These are phyloP conservation scores for Pelargonium nanum DNA, from an alignment of 345 rosid genomes.

Conservation along the genomic window DNA sequence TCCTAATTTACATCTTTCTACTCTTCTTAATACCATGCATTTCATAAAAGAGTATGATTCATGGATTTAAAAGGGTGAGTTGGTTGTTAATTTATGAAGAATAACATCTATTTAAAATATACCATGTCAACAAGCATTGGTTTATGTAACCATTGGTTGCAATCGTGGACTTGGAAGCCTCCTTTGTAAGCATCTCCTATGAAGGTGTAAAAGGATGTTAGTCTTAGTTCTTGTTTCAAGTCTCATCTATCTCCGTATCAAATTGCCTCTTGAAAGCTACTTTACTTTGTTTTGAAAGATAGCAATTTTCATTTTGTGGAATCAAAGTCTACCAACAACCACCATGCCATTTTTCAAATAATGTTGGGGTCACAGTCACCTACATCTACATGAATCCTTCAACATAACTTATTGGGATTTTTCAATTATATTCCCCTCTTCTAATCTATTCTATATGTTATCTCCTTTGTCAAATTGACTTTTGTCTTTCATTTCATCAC, in stretches of 20 bases:
- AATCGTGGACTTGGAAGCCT: background rate
- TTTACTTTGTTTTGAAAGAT: background rate
- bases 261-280: background rate
- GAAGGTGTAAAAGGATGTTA: background rate
- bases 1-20: background rate
- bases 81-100: background rate
- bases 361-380: no score
- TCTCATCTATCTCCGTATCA: background rate
- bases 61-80: background rate
- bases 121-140: background rate
- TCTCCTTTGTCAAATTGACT: no score
- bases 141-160: background rate
- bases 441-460: no score
- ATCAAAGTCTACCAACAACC: no score
- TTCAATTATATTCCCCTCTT: no score
- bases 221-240: background rate
- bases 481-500: no score
- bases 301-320: background rate
- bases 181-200: background rate
- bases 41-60: background rate
- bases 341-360: no score
- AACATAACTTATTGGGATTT: no score
- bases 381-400: no score
- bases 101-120: no score
- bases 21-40: background rate